These are phyloP conservation scores for Penicillium capsulatum DNA, from an alignment of 2,329 filamentous ascomycete genomes.

Conservation along the genomic window DNA sequence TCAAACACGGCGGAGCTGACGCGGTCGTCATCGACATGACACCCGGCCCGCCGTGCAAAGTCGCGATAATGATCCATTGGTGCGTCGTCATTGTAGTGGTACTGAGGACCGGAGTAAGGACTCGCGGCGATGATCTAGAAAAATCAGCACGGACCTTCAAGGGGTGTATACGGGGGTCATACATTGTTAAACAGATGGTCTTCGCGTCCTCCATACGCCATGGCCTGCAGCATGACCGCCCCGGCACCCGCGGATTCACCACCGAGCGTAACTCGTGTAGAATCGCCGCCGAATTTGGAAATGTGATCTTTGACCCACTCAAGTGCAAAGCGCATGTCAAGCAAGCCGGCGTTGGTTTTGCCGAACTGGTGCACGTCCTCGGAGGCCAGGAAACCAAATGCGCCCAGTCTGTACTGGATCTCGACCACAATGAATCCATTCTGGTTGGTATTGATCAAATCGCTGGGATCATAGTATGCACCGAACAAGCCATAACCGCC, in stretches of 20 bases:
- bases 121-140: constrained; percentile 39
- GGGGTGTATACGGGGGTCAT: constrained; percentile 6
- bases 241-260: constrained; percentile 12
- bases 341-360: constrained; percentile 4
- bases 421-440: constrained; percentile 48
- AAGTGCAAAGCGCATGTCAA: constrained; percentile 10
- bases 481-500: constrained; percentile 38
- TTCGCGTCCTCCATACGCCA: constrained; percentile 13
- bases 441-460: constrained; percentile 46
- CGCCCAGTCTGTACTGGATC: constrained; percentile 46
- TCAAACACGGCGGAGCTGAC: constrained; percentile 35
- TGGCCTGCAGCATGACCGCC: constrained; percentile 8
- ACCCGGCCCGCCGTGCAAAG: constrained; percentile 44
- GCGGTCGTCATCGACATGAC: constrained; percentile 15
- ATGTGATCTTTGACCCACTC: constrained; percentile 12
- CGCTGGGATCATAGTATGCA: constrained; percentile 38
- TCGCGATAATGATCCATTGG: constrained; percentile 47
- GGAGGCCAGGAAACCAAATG: constrained; percentile 39
- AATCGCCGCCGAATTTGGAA: constrained; percentile 8
- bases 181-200: constrained; percentile 22
- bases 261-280: constrained; percentile 9
- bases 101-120: constrained; percentile 55
- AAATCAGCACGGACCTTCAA: background rate
- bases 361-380: constrained; percentile 45
- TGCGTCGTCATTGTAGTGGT: constrained; percentile 46